Percentiles rank a stretch among this genome's conserved stretches.
phyloP scores from a whole-genome alignment of 1,139 yeast species.

The Pichia sp. region DNA sequence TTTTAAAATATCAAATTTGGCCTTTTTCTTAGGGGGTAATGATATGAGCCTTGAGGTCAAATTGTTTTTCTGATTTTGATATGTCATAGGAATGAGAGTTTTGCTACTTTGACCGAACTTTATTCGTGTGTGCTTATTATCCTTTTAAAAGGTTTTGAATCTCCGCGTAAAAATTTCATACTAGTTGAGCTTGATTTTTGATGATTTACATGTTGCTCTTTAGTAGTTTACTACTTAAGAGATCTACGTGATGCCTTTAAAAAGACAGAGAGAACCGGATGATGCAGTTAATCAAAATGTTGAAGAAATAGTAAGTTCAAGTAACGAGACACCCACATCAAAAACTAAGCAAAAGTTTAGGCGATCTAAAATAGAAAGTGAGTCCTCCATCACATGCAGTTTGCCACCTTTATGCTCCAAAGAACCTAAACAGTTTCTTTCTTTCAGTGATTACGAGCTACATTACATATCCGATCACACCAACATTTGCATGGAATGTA shows the following conservation, averaged over 20 bases:
- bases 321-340: background rate
- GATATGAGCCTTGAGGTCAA: background rate
- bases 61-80: background rate
- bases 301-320: background rate
- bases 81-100: no score
- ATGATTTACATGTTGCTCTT: no score
- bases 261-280: background rate
- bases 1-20: background rate
- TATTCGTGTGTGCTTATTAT: no score
- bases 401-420: constrained; percentile 18
- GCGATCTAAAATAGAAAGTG: background rate
- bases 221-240: no score
- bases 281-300: background rate
- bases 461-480: constrained; percentile 30
- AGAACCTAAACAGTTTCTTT: constrained; percentile 18
- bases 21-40: background rate
- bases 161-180: no score
- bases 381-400: constrained; percentile 12
- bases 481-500: constrained; percentile 38
- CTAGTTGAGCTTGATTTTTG: no score
- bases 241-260: no score
- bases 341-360: background rate
- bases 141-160: no score
- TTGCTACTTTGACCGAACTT: no score
- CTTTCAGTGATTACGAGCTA: constrained; percentile 28